Base-by-base conservation (phyloP, 148 eudicot genomes). In the Amaranthus palmeri region DNA sequence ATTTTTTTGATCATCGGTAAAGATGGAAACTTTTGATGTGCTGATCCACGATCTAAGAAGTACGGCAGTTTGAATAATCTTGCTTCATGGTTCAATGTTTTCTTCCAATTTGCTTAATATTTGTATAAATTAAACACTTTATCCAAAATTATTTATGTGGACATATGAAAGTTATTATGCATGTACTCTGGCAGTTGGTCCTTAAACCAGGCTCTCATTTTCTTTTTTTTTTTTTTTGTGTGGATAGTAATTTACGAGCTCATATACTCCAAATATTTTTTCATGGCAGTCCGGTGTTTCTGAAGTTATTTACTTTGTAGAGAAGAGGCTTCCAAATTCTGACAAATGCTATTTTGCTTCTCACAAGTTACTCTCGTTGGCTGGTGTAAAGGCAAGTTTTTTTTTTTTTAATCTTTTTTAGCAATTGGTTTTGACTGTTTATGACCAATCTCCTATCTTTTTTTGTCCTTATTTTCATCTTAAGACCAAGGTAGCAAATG, bases 291-390 rank as follows among this genome's bases (percentile, higher is more conserved):
- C 96, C 46, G 96, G 98, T 72, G 96, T 93, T 80, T 85, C 98
- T 51, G 96, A 90, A 80, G 92, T 93, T 55, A 87, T 92, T 3
- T 88, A 88, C 80, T 88, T 84, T 76, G 92, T 93, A 77, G 98
- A 93, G 83, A 93, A 93, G 82, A 84, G 86, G 75, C 68, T 88
- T 77, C 85, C 82, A 42, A 84, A 84, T 77, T 76, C 92, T 12
- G 89, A 90, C 74, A 57, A 73, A 69, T 79, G 85, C 46, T 93
- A 90, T 68, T 71, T 79, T 79, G 98, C 96, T 74, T 90, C 98
- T 63, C 90, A 90, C 77, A 93, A 90, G 74, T 89, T 93, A 77
- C 80, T 93, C 2, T 80, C 90, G 12, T 73, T 90, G 92, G 92
- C 96, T 8, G 85, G 86, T 47, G 71, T 87, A 52, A 93, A 90